These are phyloP conservation scores for Nemania abortiva DNA, from an alignment of 2,329 filamentous ascomycete genomes.

Conservation along the genomic window DNA sequence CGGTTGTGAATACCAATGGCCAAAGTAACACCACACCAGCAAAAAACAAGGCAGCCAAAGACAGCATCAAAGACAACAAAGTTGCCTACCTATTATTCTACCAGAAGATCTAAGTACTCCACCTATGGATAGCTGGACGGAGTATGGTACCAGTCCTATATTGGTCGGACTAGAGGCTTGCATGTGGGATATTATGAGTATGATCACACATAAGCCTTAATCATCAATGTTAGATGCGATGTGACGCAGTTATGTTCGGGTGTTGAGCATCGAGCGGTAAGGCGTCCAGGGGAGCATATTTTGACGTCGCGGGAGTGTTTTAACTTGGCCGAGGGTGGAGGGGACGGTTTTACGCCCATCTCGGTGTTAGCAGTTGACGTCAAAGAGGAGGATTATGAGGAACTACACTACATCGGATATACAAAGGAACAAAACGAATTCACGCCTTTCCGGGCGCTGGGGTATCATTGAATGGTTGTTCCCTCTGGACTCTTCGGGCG, in stretches of 20 bases:
- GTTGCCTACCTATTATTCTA: constrained; percentile 98
- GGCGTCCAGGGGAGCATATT: constrained; percentile 17
- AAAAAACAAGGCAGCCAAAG: constrained; percentile 70
- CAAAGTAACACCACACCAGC: constrained; percentile 65
- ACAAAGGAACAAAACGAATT: constrained; percentile 16
- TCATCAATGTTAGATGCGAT: constrained; percentile 13
- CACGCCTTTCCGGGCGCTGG: neutral
- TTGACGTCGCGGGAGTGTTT: constrained; percentile 2
- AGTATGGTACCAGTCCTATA: constrained; percentile 1
- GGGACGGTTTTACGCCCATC: constrained; percentile 15
- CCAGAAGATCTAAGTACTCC: constrained; percentile 71
- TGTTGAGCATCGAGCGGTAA: constrained; percentile 20
- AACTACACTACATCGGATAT: constrained; percentile 26
- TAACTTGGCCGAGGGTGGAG: constrained; percentile 4
- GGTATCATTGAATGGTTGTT: constrained; percentile 6
- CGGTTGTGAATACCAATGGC: constrained; percentile 74
- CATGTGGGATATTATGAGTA: neutral
- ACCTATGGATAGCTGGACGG: constrained; percentile 1
- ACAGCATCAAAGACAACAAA: constrained; percentile 88
- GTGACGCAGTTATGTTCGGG: constrained; percentile 15
- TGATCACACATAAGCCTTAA: constrained; percentile 8
- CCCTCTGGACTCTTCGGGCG: constrained; percentile 7
- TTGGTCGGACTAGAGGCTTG: neutral
- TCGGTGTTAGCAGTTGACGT: constrained; percentile 8
- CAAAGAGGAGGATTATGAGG: constrained; percentile 13